These are phyloP conservation scores for Beauveria australis DNA, from an alignment of 2,329 filamentous ascomycete genomes.

Conservation along the genomic window DNA sequence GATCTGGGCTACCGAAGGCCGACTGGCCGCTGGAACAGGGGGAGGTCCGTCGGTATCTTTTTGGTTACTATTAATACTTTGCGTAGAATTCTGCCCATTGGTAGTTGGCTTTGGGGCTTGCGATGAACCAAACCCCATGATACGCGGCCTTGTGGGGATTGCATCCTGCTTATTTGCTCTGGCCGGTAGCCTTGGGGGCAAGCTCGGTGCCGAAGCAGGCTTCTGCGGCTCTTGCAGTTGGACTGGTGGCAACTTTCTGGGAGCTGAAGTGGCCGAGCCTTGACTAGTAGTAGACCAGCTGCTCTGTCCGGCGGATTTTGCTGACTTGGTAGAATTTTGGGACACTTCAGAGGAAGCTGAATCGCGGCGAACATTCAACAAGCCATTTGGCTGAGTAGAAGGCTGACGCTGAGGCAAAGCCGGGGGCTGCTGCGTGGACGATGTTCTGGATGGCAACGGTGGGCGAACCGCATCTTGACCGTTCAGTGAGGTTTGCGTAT, in stretches of 20 bases:
- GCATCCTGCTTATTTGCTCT: constrained; percentile 15
- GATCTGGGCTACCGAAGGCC: constrained; percentile 44
- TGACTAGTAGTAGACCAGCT: constrained; percentile 41
- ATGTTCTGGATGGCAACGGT: constrained; percentile 26
- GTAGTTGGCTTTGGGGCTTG: constrained; percentile 11
- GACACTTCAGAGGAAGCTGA: constrained; percentile 53
- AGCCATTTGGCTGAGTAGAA: constrained; percentile 30
- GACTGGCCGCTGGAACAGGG: constrained; percentile 41
- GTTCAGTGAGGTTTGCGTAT: constrained; percentile 16
- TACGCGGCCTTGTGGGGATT: constrained; percentile 1
- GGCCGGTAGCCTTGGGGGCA: constrained; percentile 44
- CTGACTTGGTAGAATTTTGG: constrained; percentile 44
- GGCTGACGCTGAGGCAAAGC: constrained; percentile 42
- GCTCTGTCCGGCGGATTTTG: constrained; percentile 38
- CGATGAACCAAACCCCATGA: constrained; percentile 10
- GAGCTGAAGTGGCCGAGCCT: constrained; percentile 32
- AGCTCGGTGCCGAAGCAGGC: constrained; percentile 23
- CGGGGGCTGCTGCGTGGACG: constrained; percentile 30
- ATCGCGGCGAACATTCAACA: constrained; percentile 36
- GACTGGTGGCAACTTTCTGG: constrained; percentile 46
- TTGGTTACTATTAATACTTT: not conserved
- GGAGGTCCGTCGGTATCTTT: constrained; percentile 12
- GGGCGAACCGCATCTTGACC: constrained; percentile 22
- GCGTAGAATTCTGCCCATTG: not conserved
- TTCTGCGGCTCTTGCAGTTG: not conserved